Base-by-base conservation (phyloP, 805 yeast species). In the Torulaspora delbrueckii region DNA sequence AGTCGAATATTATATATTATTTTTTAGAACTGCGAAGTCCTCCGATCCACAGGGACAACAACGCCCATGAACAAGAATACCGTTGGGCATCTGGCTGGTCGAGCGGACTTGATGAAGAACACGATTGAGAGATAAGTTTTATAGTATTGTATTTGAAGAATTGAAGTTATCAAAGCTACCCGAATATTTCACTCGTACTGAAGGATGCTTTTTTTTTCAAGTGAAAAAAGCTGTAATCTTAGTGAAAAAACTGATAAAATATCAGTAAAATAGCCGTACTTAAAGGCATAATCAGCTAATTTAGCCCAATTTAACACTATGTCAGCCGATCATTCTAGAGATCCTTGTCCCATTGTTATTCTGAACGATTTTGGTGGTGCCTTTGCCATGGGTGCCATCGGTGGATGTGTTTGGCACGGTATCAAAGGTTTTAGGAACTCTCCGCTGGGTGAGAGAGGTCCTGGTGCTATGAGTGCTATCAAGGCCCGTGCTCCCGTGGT, bases 361-460 rank as follows among this genome's bases (percentile, higher is more conserved):
- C 73, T 93, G 55, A 91, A 84, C 70, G 99, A 93, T 74, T 93
- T 93, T 61, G 99, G 99, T 65, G 98, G 97, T 68, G 98, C 99
- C 47, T 93, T 90, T 63, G 83, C 98, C 62, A 91, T 93, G 98
- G 99, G 99, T 72, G 96, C 81, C 58, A 86, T 93, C 62, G 99
- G 99, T 74, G 99, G 99, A 55, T 82, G 91, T 59, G 82, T 93
- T 52, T 93, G 99, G 99, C 98, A 93, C 74, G 97, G 98, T 65
- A 84, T 93, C 64, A 93, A 93, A 68, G 99, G 99, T 41, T 93
- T 93, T 77, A 80, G 99, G 69, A 93, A 93, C 76, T 89, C 97
- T 9, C 99, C 99, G 45, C 77, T 83, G 57, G 99, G 99, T 50
- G 99, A 93, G 71, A 81, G 99, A 72, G 77, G 95, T 60, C 69